Conservation (phyloP, 805 yeast genomes). For the Scheffersomyces lignosus region DNA sequence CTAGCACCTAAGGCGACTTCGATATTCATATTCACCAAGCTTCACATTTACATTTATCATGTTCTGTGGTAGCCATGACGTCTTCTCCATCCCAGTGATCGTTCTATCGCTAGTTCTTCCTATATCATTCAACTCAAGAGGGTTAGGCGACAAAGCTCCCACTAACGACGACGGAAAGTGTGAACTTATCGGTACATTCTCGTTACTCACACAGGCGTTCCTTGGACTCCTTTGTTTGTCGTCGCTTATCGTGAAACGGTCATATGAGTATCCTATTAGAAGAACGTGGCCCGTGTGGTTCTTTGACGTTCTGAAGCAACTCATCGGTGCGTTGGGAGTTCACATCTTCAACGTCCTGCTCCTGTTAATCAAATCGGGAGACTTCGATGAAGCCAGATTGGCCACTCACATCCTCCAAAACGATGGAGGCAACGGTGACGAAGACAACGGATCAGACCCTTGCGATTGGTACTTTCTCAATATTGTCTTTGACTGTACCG, state of each 20-base stretch:
- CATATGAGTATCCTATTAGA: conserved; percentile 72
- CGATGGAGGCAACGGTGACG: conserved; percentile 15
- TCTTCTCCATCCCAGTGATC: not conserved
- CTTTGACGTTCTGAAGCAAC: conserved; percentile 87
- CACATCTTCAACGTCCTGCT: conserved; percentile 75
- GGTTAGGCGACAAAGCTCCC: not conserved
- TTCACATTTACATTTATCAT: too few relatives aligned
- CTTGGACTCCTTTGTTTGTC: conserved; percentile 78
- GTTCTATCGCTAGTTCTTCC: not conserved
- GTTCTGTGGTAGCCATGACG: too few relatives aligned
- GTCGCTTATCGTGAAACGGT: conserved; percentile 73
- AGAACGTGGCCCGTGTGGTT: conserved; percentile 89
- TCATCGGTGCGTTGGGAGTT: conserved; percentile 81
- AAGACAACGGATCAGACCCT: conserved; percentile 47
- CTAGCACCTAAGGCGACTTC: too few relatives aligned
- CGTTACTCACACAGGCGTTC: conserved; percentile 71
- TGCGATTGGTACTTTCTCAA: conserved; percentile 95
- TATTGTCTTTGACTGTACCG: conserved; percentile 85
- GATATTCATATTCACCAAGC: too few relatives aligned
- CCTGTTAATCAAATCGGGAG: conserved; percentile 55
- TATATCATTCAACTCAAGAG: not conserved
- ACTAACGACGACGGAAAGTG: conserved; percentile 33
- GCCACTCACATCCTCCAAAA: conserved; percentile 2
- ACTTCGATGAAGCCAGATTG: conserved; percentile 1
- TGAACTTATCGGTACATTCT: conserved; percentile 75